A percentile compares a stretch with the other conserved stretches of the same genome.
Evolutionary conservation across 208 protist genomes (phyloP).

Genomic region (Trypanosoma boissoni): DNA sequence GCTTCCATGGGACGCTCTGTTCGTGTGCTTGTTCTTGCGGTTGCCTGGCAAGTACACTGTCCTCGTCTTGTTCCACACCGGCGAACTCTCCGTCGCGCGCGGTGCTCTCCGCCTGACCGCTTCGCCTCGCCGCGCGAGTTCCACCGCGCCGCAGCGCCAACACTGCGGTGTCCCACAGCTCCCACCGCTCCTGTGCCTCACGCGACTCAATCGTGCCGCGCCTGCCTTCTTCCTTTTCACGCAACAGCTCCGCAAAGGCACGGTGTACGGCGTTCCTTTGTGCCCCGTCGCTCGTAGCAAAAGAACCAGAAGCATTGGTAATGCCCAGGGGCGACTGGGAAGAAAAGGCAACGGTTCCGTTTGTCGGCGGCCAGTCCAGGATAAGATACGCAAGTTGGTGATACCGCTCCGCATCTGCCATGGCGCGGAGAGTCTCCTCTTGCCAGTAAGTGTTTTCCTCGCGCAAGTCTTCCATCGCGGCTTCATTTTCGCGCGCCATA

Average conservation of each 20-base stretch:
- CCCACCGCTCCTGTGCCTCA: conserved; percentile 15
- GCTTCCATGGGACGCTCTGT: too few relatives aligned
- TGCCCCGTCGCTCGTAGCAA: neutral
- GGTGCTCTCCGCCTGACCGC: too few relatives aligned
- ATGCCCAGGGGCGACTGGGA: too few relatives aligned
- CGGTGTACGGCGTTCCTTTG: neutral
- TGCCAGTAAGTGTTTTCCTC: conserved; percentile 25
- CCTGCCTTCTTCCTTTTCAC: conserved; percentile 16
- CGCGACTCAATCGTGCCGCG: conserved; percentile 13
- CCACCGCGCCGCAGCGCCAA: too few relatives aligned
- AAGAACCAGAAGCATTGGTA: too few relatives aligned
- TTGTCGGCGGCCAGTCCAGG: neutral
- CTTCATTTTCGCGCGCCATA: conserved; percentile 8
- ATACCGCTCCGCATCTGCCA: conserved; percentile 16
- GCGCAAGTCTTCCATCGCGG: conserved; percentile 10
- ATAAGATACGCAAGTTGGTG: conserved; percentile 11
- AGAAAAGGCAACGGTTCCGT: neutral
- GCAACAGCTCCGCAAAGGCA: conserved; percentile 6
- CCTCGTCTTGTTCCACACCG: too few relatives aligned
- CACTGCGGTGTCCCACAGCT: neutral
- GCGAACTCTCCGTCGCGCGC: too few relatives aligned
- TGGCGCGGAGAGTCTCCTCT: conserved; percentile 17
- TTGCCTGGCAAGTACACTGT: too few relatives aligned
- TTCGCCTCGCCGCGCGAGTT: too few relatives aligned
- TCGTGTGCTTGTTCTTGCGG: too few relatives aligned